Evolutionary conservation across 148 eudicot genomes (phyloP).

Genomic region (Fagopyrum tataricum): DNA sequence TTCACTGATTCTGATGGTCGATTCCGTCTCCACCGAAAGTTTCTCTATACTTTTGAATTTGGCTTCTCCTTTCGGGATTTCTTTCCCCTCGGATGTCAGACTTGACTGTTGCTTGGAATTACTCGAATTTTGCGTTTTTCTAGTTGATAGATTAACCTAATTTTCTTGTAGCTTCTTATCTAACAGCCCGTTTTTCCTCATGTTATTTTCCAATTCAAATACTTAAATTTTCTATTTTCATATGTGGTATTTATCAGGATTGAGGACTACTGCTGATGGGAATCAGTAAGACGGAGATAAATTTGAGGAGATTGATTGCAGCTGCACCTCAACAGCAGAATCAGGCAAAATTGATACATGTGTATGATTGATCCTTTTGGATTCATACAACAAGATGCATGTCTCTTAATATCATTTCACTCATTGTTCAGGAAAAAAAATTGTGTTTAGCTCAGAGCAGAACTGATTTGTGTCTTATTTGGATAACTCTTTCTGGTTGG

Average conservation of each 20-base stretch:
- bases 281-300: constrained; percentile 72
- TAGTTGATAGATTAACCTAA: too few species aligned
- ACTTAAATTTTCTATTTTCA: not conserved
- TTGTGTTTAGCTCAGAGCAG: not conserved
- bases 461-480: not conserved
- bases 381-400: not conserved
- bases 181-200: not conserved
- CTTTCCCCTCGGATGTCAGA: not conserved
- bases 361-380: constrained; percentile 20
- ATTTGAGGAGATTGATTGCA: constrained; percentile 67
- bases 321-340: constrained; percentile 74
- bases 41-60: too few species aligned
- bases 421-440: not conserved
- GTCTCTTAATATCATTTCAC: not conserved
- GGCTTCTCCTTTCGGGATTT: too few species aligned
- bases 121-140: too few species aligned
- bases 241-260: not conserved
- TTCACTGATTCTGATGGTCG: too few species aligned
- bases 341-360: constrained; percentile 75
- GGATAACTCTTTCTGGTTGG: not conserved
- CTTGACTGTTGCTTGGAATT: not conserved
- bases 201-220: not conserved
- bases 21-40: too few species aligned
- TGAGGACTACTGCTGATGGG: constrained; percentile 32
- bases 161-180: too few species aligned